A percentile compares a stretch with the other conserved stretches of the same genome.
Evolutionary conservation across 352 stramenopile species (phyloP).

Genomic region (Phytopythium sindhum): DNA sequence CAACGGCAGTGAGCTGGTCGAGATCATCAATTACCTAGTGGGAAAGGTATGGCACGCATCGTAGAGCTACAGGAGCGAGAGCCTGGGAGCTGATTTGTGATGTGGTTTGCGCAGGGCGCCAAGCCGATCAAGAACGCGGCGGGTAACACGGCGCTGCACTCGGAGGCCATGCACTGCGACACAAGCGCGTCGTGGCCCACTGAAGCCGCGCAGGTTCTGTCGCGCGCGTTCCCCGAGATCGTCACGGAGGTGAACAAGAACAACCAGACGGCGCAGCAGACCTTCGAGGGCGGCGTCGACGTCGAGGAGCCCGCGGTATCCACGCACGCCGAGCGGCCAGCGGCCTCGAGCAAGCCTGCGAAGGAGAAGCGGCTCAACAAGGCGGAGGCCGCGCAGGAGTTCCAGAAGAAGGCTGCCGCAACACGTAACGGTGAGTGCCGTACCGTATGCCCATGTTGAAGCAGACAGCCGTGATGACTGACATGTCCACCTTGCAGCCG

Average conservation of each 20-base stretch:
- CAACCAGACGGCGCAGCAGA: constrained; percentile 55
- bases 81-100: neutral
- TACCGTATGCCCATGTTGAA: neutral
- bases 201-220: constrained; percentile 34
- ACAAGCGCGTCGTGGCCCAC: constrained; percentile 51
- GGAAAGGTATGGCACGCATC: constrained; percentile 31
- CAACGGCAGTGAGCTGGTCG: constrained; percentile 38
- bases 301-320: constrained; percentile 30
- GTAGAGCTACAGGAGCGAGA: neutral
- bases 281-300: constrained; percentile 63
- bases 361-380: constrained; percentile 29
- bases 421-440: constrained; percentile 44
- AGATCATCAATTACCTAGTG: constrained; percentile 53
- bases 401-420: constrained; percentile 41
- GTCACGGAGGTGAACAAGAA: constrained; percentile 49
- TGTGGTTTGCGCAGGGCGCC: constrained; percentile 32
- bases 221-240: constrained; percentile 53
- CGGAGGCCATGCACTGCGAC: constrained; percentile 77
- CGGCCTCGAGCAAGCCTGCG: constrained; percentile 16
- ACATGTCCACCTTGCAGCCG: constrained; percentile 24
- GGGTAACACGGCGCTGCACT: constrained; percentile 65
- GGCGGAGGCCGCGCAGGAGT: constrained; percentile 23
- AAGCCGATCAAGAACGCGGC: constrained; percentile 54
- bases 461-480: constrained; percentile 6
- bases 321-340: constrained; percentile 13